A percentile compares a stretch with the other conserved stretches of the same genome.
Conservation (phyloP, 225 moss, liverwort and hornwort genomes). For the Asterella californica region DNA sequence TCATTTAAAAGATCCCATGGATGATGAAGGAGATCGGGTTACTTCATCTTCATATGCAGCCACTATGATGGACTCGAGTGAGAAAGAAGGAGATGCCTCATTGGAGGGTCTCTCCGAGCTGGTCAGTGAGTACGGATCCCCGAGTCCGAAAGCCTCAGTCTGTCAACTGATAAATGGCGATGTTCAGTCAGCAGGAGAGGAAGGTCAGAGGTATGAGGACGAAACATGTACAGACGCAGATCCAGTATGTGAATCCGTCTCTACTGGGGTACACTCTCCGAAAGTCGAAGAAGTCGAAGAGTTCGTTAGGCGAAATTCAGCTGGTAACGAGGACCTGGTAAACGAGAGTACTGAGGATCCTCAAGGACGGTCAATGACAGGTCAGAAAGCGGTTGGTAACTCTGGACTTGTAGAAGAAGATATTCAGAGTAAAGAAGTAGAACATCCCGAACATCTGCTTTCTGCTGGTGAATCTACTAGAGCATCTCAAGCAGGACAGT, state of each 20-base stretch:
- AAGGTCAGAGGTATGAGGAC: neutral
- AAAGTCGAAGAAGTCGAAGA: neutral
- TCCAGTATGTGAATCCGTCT: neutral
- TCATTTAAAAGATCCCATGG: neutral
- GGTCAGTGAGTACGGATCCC: neutral
- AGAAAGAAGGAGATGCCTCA: neutral
- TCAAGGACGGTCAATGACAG: neutral
- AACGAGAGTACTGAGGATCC: neutral
- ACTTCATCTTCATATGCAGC: too few relatives aligned
- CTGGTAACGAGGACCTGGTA: neutral
- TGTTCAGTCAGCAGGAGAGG: neutral
- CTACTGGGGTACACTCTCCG: neutral
- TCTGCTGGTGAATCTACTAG: neutral
- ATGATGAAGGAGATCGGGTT: neutral
- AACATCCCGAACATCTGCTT: neutral
- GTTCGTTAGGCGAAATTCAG: neutral
- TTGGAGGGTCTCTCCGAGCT: neutral
- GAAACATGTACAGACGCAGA: neutral
- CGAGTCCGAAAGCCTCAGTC: neutral
- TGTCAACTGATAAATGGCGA: neutral
- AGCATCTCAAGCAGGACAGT: too few relatives aligned
- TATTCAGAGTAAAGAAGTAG: neutral
- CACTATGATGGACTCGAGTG: neutral
- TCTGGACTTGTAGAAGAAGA: neutral
- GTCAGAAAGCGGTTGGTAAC: neutral